Evolutionary conservation across 352 stramenopile genomes (phyloP).

Genomic region (Plasmopara viticola): DNA sequence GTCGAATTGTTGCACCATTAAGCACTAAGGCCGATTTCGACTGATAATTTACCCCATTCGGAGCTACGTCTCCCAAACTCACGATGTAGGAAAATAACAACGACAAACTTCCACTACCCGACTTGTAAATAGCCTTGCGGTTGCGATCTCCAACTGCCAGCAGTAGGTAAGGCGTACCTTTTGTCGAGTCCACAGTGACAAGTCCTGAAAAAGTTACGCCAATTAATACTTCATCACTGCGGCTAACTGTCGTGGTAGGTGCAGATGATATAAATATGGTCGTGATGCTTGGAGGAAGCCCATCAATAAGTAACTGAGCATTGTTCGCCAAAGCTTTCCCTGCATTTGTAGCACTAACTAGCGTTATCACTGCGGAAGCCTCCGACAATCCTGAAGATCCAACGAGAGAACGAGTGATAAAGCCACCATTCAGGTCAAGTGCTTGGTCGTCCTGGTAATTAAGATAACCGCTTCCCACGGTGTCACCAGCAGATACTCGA

Average conservation of each 20-base stretch:
- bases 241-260: slow-evolving; percentile 34
- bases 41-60: slow-evolving; percentile 46
- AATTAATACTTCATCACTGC: slow-evolving; percentile 41
- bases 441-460: slow-evolving; percentile 62
- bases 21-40: slow-evolving; percentile 39
- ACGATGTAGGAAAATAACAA: slow-evolving; percentile 67
- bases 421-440: slow-evolving; percentile 60
- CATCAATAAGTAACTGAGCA: slow-evolving; percentile 49
- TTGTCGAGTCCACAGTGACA: slow-evolving; percentile 48
- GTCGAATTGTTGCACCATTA: slow-evolving; percentile 57
- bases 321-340: slow-evolving; percentile 43
- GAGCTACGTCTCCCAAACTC: slow-evolving; percentile 46
- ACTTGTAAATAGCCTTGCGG: slow-evolving; percentile 53
- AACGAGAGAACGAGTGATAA: slow-evolving; percentile 37
- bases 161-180: slow-evolving; percentile 47
- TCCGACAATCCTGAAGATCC: slow-evolving; percentile 5
- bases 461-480: slow-evolving; percentile 38
- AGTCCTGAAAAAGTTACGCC: slow-evolving; percentile 57
- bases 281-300: slow-evolving; percentile 36
- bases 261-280: slow-evolving; percentile 33
- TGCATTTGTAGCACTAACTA: slow-evolving; percentile 28
- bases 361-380: slow-evolving; percentile 28
- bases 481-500: slow-evolving; percentile 57
- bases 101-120: slow-evolving; percentile 38
- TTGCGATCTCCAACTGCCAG: slow-evolving; percentile 57